Percentiles rank a stretch among this genome's conserved stretches.
These are phyloP conservation scores for Venustampulla echinocandica DNA, from an alignment of 495 filamentous ascomycete species.

Conservation along the genomic window DNA sequence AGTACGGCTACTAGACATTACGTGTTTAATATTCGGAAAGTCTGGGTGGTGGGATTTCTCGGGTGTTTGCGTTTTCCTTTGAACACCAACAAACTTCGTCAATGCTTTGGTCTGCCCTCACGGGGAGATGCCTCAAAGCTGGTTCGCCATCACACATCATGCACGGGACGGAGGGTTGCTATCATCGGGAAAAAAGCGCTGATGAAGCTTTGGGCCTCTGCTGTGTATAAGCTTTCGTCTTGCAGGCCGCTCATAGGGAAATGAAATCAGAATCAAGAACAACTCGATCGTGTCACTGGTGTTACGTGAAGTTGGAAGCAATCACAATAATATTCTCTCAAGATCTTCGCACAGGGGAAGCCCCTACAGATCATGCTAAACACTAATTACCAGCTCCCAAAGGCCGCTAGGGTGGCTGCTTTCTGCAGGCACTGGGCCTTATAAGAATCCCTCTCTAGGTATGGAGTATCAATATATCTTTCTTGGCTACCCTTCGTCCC, in stretches of 20 bases:
- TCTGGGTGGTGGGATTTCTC: slow-evolving; percentile 15
- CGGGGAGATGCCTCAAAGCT: slow-evolving; percentile 19
- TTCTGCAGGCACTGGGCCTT: too few species aligned
- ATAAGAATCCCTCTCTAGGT: too few species aligned
- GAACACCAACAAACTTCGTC: slow-evolving; percentile 10
- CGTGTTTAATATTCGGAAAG: slow-evolving; percentile 19
- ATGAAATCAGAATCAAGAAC: slow-evolving; percentile 12
- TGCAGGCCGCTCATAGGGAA: slow-evolving; percentile 20
- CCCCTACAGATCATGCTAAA: too few species aligned
- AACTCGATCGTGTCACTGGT: not conserved
- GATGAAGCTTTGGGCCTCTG: slow-evolving; percentile 16
- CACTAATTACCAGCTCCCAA: not conserved
- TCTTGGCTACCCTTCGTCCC: too few species aligned
- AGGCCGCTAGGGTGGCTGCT: too few species aligned
- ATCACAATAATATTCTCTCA: too few species aligned
- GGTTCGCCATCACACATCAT: slow-evolving; percentile 14
- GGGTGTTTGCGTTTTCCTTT: slow-evolving; percentile 15
- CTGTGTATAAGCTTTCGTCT: slow-evolving; percentile 21
- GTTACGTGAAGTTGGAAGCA: not conserved
- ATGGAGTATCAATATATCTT: too few species aligned
- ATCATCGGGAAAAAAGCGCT: slow-evolving; percentile 16
- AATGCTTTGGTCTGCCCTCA: slow-evolving; percentile 21
- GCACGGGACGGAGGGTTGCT: slow-evolving; percentile 16
- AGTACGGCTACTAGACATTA: slow-evolving; percentile 43
- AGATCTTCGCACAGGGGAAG: too few species aligned